These are phyloP conservation scores for Cryomyces minteri DNA, from an alignment of 495 filamentous ascomycete genomes.

Conservation along the genomic window DNA sequence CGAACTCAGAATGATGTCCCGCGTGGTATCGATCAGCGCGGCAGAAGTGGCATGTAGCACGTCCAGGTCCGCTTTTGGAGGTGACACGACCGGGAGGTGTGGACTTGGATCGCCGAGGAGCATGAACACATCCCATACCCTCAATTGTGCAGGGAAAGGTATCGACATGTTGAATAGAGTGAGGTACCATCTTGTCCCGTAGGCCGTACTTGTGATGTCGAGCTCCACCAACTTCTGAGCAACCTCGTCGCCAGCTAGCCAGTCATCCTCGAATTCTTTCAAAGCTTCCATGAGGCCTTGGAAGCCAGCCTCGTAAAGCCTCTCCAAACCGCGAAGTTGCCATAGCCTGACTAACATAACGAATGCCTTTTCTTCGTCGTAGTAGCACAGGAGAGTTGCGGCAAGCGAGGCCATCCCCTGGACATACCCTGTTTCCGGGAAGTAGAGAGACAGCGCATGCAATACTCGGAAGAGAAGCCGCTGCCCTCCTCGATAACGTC, in stretches of 20 bases:
- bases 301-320: slow-evolving; percentile 72
- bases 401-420: slow-evolving; percentile 95
- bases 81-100: slow-evolving; percentile 6
- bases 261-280: slow-evolving; percentile 71
- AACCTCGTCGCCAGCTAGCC: slow-evolving; percentile 62
- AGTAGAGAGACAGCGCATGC: slow-evolving; percentile 79
- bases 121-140: slow-evolving; percentile 98
- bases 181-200: slow-evolving; percentile 93
- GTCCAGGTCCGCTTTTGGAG: slow-evolving; percentile 39
- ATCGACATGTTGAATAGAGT: slow-evolving; percentile 97
- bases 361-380: slow-evolving; percentile 85
- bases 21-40: slow-evolving; percentile 80
- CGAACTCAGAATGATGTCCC: slow-evolving; percentile 77
- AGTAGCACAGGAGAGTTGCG: slow-evolving; percentile 89
- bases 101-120: slow-evolving; percentile 57
- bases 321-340: slow-evolving; percentile 69
- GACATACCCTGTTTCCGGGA: slow-evolving; percentile 84
- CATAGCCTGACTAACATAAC: slow-evolving; percentile 89
- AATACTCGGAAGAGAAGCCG: slow-evolving; percentile 83
- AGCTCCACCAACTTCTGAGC: slow-evolving; percentile 59
- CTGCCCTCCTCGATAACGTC: slow-evolving; percentile 64
- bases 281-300: slow-evolving; percentile 74
- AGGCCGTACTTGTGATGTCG: slow-evolving; percentile 69
- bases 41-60: slow-evolving; percentile 81
- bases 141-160: slow-evolving; percentile 89